Base-by-base conservation (phyloP, 2,329 filamentous ascomycete species). In the Colletotrichum lupini region DNA sequence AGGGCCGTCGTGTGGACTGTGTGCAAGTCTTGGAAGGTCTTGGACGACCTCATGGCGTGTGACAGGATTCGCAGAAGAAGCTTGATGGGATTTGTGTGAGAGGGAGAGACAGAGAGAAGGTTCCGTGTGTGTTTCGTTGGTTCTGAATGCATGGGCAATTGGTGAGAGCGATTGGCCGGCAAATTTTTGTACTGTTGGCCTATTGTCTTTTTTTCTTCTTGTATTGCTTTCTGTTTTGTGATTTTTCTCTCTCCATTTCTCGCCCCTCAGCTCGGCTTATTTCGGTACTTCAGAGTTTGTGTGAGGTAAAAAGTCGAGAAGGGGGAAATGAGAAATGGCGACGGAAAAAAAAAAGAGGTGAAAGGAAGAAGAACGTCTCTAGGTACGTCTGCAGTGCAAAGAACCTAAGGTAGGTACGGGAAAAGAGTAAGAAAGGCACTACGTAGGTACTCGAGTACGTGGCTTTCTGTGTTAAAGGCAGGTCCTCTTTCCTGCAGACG, bases 31-130 rank as follows among this genome's bases (percentile, higher is more conserved):
- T 55, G 60, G 70, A 71, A 71, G 30, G 71, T 73, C 67, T 66
- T 73, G 71, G 56, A 66, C 71, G 56, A 66, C 71, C 67, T 70
- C 67, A 71, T 73, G 61, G 67, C 64, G 64, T 72, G 58, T 65
- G 56, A 68, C 52, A 22, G 22, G 26, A 52, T n/a, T 35, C 8
- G 35, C 53, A 49, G 59, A 49, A 52, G 42, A 67, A 52, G 59
- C 37, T 46, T 59, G 57, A 26, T 52, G 26, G n/a, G 42, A 52
- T 32, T 30, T 26, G 37, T 30, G 37, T n/a, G 19, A n/a, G 57
- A 37, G 32, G 3, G 57, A 22, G 37, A 65, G 52, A 46, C n/a
- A 32, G 53, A 67, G 28, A 58, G 8, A 24, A 46, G 24, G 11
- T 56, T 22, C 16, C 67, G 67, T 24, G 24, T 37, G 30, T 32